These are phyloP conservation scores for Fusarium setosum DNA, from an alignment of 2,329 filamentous ascomycete genomes.

Conservation along the genomic window DNA sequence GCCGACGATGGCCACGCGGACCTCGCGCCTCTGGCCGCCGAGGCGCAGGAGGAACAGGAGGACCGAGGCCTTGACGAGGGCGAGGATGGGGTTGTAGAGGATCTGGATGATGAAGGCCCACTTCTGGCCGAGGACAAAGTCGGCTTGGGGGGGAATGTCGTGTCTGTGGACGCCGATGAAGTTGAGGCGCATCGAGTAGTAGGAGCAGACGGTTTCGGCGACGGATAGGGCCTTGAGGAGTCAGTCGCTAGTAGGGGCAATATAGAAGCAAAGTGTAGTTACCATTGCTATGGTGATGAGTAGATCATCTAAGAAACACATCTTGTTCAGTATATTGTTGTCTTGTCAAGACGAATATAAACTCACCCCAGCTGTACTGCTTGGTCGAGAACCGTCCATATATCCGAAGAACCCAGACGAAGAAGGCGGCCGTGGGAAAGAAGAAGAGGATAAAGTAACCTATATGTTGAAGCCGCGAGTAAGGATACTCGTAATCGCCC, in stretches of 20 bases:
- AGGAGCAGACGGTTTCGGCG: conserved; percentile 28
- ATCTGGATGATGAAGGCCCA: conserved; percentile 54
- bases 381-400: conserved; percentile 27
- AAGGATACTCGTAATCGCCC: conserved; percentile 16
- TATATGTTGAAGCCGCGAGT: conserved; percentile 26
- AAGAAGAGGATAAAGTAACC: conserved; percentile 34
- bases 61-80: conserved; percentile 57
- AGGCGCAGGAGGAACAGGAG: conserved; percentile 57
- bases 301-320: conserved; percentile 14
- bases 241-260: neutral
- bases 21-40: conserved; percentile 46
- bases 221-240: conserved; percentile 14
- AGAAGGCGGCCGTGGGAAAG: conserved; percentile 24
- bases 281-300: conserved; percentile 30
- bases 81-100: conserved; percentile 58
- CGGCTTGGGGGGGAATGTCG: conserved; percentile 43
- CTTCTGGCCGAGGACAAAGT: conserved; percentile 37
- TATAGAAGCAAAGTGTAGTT: neutral
- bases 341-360: neutral
- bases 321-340: neutral
- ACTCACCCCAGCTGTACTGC: conserved; percentile 28
- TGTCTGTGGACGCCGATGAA: conserved; percentile 43
- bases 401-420: conserved; percentile 18
- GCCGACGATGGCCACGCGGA: conserved; percentile 43
- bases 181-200: conserved; percentile 29